Percentiles rank a stretch among this genome's conserved stretches.
phyloP scores from a whole-genome alignment of 345 rosid species.

The Brassica cretica region DNA sequence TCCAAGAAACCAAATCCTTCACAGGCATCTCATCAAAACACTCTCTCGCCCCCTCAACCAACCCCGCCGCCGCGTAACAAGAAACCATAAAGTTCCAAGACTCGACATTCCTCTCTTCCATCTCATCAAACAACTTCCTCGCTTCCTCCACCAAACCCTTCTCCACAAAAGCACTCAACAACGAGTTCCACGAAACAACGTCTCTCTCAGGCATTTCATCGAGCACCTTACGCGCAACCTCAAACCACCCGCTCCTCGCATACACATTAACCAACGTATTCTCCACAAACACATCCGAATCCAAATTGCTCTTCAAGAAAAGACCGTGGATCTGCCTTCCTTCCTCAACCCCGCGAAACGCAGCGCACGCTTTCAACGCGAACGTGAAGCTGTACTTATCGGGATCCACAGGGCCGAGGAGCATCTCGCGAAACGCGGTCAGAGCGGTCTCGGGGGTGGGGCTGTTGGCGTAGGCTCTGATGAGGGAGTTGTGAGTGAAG shows the following conservation, averaged over 20 bases:
- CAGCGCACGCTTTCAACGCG: conserved; percentile 49
- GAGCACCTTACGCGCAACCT: conserved; percentile 43
- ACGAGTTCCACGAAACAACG: conserved; percentile 53
- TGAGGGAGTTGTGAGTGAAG: conserved; percentile 44
- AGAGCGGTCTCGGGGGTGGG: conserved; percentile 35
- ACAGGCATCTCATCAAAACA: conserved; percentile 42
- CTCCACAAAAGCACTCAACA: conserved; percentile 48
- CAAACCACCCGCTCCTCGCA: conserved; percentile 33
- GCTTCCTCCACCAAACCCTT: conserved; percentile 42
- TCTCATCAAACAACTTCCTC: conserved; percentile 45
- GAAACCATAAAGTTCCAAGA: conserved; percentile 62
- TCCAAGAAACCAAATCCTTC: conserved; percentile 54
- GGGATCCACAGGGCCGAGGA: conserved; percentile 32
- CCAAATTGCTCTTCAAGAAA: conserved; percentile 29
- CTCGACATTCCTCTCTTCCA: conserved; percentile 48
- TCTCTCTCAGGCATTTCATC: conserved; percentile 48
- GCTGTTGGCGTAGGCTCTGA: conserved; percentile 54
- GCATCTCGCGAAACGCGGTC: conserved; percentile 42
- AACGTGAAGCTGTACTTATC: conserved; percentile 54
- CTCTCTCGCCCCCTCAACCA: conserved; percentile 40
- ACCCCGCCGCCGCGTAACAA: conserved; percentile 41
- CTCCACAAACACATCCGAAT: conserved; percentile 41
- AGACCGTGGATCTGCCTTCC: conserved; percentile 50
- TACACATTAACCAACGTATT: conserved; percentile 49
- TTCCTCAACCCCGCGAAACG: conserved; percentile 43